Conservation (phyloP, 208 protist species). For the Trypanosoma melophagium region DNA sequence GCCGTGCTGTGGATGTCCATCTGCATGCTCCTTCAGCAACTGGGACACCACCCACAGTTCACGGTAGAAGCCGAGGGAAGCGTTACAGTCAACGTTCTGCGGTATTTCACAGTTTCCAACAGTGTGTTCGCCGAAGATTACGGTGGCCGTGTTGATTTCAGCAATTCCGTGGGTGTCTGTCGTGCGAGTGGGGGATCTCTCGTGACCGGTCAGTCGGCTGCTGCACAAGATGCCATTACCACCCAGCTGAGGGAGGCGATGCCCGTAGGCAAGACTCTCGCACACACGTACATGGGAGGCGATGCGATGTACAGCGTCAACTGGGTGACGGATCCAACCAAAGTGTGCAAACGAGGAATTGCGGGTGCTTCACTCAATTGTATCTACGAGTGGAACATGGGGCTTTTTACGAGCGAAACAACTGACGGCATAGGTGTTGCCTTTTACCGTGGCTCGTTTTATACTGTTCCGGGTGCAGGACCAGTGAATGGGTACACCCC, state of each 20-base stretch:
- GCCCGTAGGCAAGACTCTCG: too few species aligned
- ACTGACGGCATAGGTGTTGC: not conserved
- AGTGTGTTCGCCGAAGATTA: not conserved
- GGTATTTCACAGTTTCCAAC: not conserved
- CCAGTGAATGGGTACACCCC: conserved; percentile 1
- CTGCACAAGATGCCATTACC: not conserved
- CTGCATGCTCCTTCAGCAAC: not conserved
- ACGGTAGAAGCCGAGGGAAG: not conserved
- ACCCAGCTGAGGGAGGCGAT: not conserved
- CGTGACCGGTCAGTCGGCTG: conserved; percentile 1
- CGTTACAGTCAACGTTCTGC: not conserved
- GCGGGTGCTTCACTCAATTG: not conserved
- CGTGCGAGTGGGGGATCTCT: not conserved
- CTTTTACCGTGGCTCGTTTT: conserved; percentile 4
- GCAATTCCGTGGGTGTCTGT: not conserved
- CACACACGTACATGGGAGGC: not conserved
- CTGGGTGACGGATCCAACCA: not conserved
- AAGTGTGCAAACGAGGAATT: not conserved
- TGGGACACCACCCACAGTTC: not conserved
- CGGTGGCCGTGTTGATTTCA: conserved; percentile 1
- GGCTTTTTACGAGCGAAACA: not conserved
- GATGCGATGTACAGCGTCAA: not conserved
- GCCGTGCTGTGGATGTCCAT: conserved; percentile 8
- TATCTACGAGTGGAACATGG: not conserved
- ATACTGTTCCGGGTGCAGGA: not conserved